These are phyloP conservation scores for Puccinia brachypodii DNA, from an alignment of 1,284 basidiomycete species.

Conservation along the genomic window DNA sequence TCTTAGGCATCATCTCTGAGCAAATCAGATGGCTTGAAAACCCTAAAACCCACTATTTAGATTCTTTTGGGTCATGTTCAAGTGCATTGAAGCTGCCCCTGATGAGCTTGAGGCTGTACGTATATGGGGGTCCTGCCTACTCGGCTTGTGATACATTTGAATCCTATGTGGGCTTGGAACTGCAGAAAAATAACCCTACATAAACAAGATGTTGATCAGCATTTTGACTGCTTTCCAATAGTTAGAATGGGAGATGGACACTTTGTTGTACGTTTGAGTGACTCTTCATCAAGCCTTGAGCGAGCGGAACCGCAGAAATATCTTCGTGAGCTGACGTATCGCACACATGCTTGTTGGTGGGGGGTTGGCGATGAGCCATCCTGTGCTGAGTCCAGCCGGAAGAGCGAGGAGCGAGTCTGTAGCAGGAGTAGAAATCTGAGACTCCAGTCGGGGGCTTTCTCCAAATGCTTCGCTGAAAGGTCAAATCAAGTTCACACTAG, in stretches of 20 bases:
- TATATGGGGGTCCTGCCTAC: neutral
- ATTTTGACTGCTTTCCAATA: neutral
- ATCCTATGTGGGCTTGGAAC: neutral
- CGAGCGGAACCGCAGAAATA: neutral
- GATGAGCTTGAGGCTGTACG: neutral
- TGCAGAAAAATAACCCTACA: neutral
- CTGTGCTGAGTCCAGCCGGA: neutral
- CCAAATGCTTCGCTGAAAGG: no score
- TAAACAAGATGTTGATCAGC: no score
- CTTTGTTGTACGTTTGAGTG: neutral
- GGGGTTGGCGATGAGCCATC: neutral
- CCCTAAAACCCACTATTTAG: neutral
- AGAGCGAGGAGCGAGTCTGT: no score
- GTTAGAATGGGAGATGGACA: neutral
- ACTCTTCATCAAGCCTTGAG: neutral
- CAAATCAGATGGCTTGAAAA: neutral
- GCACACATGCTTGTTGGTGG: neutral
- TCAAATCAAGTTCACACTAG: no score
- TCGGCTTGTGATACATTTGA: neutral
- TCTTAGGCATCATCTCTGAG: neutral
- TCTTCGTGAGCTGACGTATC: neutral
- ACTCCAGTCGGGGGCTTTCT: no score
- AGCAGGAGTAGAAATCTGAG: no score
- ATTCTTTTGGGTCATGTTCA: neutral
- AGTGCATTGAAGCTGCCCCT: neutral